Evolutionary conservation across 1,139 yeast species (phyloP), one percentile per base, ranked within the genome.

Genomic region (Hemisphaericaspora xylanilytica): DNA sequence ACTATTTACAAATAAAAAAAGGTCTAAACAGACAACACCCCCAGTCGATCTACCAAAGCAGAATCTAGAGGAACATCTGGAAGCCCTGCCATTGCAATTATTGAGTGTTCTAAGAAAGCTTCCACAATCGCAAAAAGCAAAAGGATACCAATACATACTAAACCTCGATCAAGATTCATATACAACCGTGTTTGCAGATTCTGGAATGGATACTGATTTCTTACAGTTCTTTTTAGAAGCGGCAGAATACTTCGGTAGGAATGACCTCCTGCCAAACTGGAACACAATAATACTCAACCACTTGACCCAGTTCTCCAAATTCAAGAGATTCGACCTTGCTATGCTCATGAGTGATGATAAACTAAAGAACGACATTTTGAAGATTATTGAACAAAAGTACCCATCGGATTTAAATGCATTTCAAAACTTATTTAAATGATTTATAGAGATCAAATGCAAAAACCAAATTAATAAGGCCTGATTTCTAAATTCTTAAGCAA

Each of bases 171-270:
- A 65, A 0, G 39, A 45, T 0, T 59, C 61, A 2, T 61, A 70
- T 30, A 35, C 50, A 1, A 52, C 55, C 1, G 52, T 78, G 2
- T 79, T 77, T 44, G 50, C 57, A 2, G 45, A 55, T 2, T 69
- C 75, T 3, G 87, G 87, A 1, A 58, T 84, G 1, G 90, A 84
- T 42, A 58, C 77, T 0, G 79, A 75, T 13, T 71, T 78, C 40
- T 57, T 83, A 12, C 72, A 70, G 20, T 77, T 80, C 46, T 67
- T 70, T 37, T 44, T 81, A 10, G 78, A 76, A 35, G 75, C 84
- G 0, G 64, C 71, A 2, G 51, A 51, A 0, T 50, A 48, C 42
- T 50, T 51, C 3, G 49, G 65, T 0, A 41, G 37, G 3, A 36
- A 50, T 21, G 37, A 47, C 5, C 16, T 41, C 1, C n/a, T 40